Base-by-base conservation (phyloP, 768 basidiomycete genomes). In the Termitomyces sp. region DNA sequence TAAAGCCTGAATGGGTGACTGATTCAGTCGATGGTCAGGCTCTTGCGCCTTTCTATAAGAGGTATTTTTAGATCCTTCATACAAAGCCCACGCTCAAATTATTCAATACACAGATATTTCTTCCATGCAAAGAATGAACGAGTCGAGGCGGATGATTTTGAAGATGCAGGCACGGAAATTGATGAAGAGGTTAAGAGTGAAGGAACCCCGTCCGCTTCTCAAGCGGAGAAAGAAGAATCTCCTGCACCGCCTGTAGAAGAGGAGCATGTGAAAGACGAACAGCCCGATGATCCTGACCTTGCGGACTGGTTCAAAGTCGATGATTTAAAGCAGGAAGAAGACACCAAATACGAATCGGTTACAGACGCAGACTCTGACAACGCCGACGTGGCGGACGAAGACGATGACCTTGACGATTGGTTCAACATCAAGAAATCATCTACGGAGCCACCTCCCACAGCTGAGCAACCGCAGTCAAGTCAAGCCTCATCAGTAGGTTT, bases 1-100 rank as follows among this genome's bases (percentile, higher is more conserved):
- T 96, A 58, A 85, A 80, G 55, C 92, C 95, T 0, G 72, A 80
- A 29, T 98, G 94, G 94, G 75, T 98, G 54, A 66, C 77, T 37
- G 90, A 94, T 65, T 94, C 87, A 24, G 77, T 95, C n/a, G 75
- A 78, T 5, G 72, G 74, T 29, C 80, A 78, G 12, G 73, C 80
- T 57, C 74, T 76, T 20, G 70, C 83, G 27, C 86, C 91, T 1
- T 72, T 94, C 58, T 77, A 69, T 39, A 86, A 87, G 71, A 87
- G 83, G 93, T 94, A 64, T 49, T 65, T 39, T 16, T 24, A 46
- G 29, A 39, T 18, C 44, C 13, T 32, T 4, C 47, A 39, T 34
- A 34, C 39, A 12, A 18, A 52, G n/a, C 13, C 13, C 55, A 56
- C 24, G n/a, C 26, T 22, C 32, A 9, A 44, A 42, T 1, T 24